A percentile compares a stretch with the other conserved stretches of the same genome.
These are phyloP conservation scores for Litchi chinensis DNA, from an alignment of 345 rosid species.

Conservation along the genomic window DNA sequence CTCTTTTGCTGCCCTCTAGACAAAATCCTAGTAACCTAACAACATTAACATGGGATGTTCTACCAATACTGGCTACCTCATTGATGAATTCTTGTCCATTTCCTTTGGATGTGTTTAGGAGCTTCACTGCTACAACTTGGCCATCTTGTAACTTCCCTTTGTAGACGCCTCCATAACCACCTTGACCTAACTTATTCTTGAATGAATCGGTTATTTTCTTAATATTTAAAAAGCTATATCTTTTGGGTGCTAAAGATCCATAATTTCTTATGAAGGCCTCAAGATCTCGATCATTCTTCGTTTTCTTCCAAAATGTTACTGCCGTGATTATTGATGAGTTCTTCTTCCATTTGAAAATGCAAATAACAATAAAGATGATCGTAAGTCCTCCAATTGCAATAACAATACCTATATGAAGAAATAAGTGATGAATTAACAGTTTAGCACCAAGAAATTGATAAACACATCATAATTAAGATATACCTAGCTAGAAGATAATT, in stretches of 20 bases:
- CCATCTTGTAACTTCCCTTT: constrained; percentile 36
- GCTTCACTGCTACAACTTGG: constrained; percentile 40
- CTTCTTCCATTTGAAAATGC: not conserved
- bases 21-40: constrained; percentile 30
- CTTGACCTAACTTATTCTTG: constrained; percentile 36
- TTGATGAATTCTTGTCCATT: constrained; percentile 49
- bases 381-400: not conserved
- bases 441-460: no score
- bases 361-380: not conserved
- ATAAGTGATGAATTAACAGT: not conserved
- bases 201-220: constrained; percentile 39
- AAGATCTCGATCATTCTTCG: not conserved
- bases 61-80: constrained; percentile 50
- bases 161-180: constrained; percentile 32
- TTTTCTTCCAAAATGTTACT: not conserved
- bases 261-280: constrained; percentile 20
- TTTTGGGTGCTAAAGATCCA: constrained; percentile 25
- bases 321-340: not conserved
- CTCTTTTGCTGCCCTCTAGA: constrained; percentile 31
- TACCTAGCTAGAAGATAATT: no score
- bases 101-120: constrained; percentile 35
- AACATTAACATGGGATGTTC: constrained; percentile 53
- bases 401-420: not conserved
- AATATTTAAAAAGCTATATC: constrained; percentile 31
- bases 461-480: no score